Evolutionary conservation across 2,329 filamentous ascomycete genomes (phyloP), one percentile per base, ranked within the genome.

Genomic region (Plectosphaerella plurivora): DNA sequence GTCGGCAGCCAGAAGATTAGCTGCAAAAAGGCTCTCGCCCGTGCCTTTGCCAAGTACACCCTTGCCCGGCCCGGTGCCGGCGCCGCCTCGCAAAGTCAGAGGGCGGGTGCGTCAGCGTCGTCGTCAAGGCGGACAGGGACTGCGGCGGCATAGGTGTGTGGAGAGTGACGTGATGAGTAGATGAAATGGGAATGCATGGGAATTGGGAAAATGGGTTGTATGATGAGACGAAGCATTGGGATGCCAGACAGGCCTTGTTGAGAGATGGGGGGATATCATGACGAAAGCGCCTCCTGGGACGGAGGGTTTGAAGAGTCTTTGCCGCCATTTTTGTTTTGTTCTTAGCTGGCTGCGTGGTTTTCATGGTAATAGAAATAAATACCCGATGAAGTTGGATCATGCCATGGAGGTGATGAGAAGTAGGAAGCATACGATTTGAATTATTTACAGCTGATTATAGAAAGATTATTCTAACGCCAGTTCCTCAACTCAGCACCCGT

Each of bases 1-100:
- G 90, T 99, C 44, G 90, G 89, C 55, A 95, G 89, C 62, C 94
- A 99, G 69, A 99, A 99, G 76, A 84, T 97, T 63, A 96, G 90
- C 74, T 94, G 90, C 74, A 99, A 97, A 81, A 97, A 96, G 78
- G 91, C 94, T 15, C 80, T 99, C 45, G 89, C 91, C 0, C 81
- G 94, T 54, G 91, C 94, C 5, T 99, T 99, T 75, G 91, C 94
- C 63, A 99, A 99, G 76, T 99, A 97, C 67, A 89, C 87, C 1
- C 69, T 85, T 49, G 75, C 74, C 8, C 69, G 79, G 56, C 78
- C 79, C 0, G 74, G 74, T n/a, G 61, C 61, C 12, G 54, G 57
- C 39, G 46, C 25, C 45, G 51, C 51, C 47, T 53, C 51, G 7
- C 62, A 66, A 51, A 53, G 52, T 18, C 57, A 55, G 36, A 44